These are phyloP conservation scores for Aspergillus pseudoviridinutans DNA, from an alignment of 2,329 filamentous ascomycete genomes.

Conservation along the genomic window DNA sequence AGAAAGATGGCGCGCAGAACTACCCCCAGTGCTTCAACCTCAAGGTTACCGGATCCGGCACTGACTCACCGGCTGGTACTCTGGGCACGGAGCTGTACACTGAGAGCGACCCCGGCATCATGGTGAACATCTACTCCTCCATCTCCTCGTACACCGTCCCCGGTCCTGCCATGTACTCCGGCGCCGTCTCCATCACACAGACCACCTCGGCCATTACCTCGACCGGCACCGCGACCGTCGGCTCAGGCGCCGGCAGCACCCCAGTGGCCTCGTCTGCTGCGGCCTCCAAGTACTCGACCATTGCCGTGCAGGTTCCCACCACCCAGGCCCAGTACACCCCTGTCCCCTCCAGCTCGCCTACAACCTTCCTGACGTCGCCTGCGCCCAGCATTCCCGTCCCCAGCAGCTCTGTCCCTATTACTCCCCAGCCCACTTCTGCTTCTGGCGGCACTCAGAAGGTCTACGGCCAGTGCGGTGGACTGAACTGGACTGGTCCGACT, in stretches of 20 bases:
- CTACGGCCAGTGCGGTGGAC: background rate
- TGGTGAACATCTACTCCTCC: conserved; percentile 51
- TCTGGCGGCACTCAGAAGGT: background rate
- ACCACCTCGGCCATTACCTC: conserved; percentile 13
- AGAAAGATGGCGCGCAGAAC: conserved; percentile 44
- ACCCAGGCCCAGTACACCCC: no score
- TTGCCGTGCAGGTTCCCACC: no score
- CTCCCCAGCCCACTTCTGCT: background rate
- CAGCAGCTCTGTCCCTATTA: background rate
- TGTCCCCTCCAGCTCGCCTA: no score
- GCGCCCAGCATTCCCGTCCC: background rate
- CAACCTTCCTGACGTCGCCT: no score
- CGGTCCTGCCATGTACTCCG: conserved; percentile 12
- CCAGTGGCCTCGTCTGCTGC: background rate
- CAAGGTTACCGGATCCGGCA: conserved; percentile 52
- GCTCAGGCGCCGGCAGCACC: background rate
- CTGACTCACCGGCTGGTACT: conserved; percentile 42
- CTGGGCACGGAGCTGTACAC: conserved; percentile 53
- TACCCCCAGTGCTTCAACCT: conserved; percentile 57
- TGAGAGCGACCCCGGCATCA: conserved; percentile 52
- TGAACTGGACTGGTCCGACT: background rate
- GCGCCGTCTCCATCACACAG: conserved; percentile 11
- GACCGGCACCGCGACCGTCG: background rate
- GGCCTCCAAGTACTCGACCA: background rate
- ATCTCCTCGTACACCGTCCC: conserved; percentile 13